phyloP scores from a whole-genome alignment of 495 filamentous ascomycete species.

The Xanthoparmelia taractica region DNA sequence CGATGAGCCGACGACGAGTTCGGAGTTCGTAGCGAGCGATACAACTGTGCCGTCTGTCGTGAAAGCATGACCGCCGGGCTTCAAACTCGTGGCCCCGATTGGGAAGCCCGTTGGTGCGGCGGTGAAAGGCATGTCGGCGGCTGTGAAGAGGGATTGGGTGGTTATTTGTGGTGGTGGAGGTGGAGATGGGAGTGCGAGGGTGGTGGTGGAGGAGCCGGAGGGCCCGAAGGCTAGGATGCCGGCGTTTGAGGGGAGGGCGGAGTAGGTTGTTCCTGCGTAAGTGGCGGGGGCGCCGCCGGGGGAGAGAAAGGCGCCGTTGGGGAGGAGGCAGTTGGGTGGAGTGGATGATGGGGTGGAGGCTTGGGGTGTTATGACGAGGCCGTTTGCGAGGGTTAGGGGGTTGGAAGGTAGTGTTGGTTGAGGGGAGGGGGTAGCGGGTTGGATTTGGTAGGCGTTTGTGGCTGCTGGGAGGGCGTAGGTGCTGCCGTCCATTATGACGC shows the following conservation, averaged over 20 bases:
- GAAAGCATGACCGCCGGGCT: conserved; percentile 12
- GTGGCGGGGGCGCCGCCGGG: conserved; percentile 7
- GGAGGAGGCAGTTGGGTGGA: neutral
- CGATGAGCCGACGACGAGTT: neutral
- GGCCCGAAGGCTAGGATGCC: conserved; percentile 10
- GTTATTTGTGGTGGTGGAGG: neutral
- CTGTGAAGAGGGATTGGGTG: conserved; percentile 5
- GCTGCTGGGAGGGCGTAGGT: conserved; percentile 15
- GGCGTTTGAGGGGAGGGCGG: conserved; percentile 11
- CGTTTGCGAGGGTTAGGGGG: conserved; percentile 16
- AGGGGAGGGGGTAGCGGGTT: neutral
- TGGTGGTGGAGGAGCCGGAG: conserved; percentile 6
- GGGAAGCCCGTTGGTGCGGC: conserved; percentile 9
- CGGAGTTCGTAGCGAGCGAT: neutral
- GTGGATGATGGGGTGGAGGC: conserved; percentile 1
- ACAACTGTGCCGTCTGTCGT: neutral
- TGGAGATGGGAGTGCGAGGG: neutral
- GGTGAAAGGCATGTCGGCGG: conserved; percentile 6
- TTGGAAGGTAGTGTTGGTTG: neutral
- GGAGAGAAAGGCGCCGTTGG: conserved; percentile 14
- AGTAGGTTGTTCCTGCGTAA: conserved; percentile 10
- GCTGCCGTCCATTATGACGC: conserved; percentile 11
- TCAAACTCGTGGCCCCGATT: conserved; percentile 3
- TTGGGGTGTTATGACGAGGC: conserved; percentile 8
- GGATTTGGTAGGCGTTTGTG: conserved; percentile 11